These are phyloP conservation scores for Microcyclospora pomicola DNA, from an alignment of 2,329 filamentous ascomycete genomes.

Conservation along the genomic window DNA sequence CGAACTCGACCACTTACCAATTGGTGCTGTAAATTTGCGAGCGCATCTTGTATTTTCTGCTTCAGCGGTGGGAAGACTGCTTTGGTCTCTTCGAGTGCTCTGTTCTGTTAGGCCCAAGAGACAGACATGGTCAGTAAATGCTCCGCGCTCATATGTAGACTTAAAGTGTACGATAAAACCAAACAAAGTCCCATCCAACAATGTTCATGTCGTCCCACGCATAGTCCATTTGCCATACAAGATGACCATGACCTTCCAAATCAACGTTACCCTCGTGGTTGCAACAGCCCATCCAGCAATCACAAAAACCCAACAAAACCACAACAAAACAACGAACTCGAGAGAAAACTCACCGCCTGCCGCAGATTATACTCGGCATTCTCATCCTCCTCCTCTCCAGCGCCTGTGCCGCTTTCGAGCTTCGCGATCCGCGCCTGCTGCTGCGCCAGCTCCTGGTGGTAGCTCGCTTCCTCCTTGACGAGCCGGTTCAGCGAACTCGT, in stretches of 20 bases:
- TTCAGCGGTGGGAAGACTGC: slow-evolving; percentile 63
- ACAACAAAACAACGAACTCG: neutral
- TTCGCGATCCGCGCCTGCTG: slow-evolving; percentile 60
- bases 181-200: neutral
- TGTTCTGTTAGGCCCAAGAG: slow-evolving; percentile 39
- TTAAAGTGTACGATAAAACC: neutral
- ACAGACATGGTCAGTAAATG: slow-evolving; percentile 1
- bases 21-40: slow-evolving; percentile 60
- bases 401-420: slow-evolving; percentile 31
- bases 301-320: too few relatives aligned
- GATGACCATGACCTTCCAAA: too few relatives aligned
- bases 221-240: too few relatives aligned
- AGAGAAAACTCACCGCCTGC: slow-evolving; percentile 56
- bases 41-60: slow-evolving; percentile 55
- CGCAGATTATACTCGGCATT: slow-evolving; percentile 69
- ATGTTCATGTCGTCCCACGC: too few relatives aligned
- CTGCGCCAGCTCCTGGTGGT: slow-evolving; percentile 69
- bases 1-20: slow-evolving; percentile 43
- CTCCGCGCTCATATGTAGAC: neutral
- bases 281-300: too few relatives aligned
- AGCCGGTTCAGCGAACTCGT: slow-evolving; percentile 69
- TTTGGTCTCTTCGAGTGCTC: slow-evolving; percentile 76
- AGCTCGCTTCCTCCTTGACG: slow-evolving; percentile 81
- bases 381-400: slow-evolving; percentile 38
- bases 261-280: too few relatives aligned